A percentile compares a stretch with the other conserved stretches of the same genome.
These are phyloP conservation scores for Bipolaris cookei DNA, from an alignment of 2,329 filamentous ascomycete species.

Conservation along the genomic window DNA sequence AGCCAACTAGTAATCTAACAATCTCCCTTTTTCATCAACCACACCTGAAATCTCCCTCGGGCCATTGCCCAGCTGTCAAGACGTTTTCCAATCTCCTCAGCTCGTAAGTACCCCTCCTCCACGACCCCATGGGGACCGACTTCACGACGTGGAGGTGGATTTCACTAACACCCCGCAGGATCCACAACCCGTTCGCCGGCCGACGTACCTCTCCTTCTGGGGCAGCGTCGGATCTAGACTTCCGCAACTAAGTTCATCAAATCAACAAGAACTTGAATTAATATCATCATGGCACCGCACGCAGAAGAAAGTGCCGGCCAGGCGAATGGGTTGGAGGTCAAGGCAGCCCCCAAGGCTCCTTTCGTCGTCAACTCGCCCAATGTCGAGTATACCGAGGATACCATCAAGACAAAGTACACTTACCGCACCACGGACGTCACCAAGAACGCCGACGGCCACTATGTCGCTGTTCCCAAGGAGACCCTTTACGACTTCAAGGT, in stretches of 20 bases:
- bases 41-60: conserved; percentile 37
- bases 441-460: conserved; percentile 73
- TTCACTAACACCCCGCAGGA: conserved; percentile 59
- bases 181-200: conserved; percentile 95
- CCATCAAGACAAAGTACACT: conserved; percentile 92
- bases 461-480: conserved; percentile 84
- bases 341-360: conserved; percentile 61
- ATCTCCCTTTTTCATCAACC: conserved; percentile 17
- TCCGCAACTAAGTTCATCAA: conserved; percentile 45
- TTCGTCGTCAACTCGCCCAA: conserved; percentile 93
- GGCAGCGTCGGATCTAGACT: conserved; percentile 70
- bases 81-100: conserved; percentile 99
- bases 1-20: conserved; percentile 15
- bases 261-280: conserved; percentile 30
- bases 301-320: conserved; percentile 69
- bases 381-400: conserved; percentile 83
- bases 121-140: conserved; percentile 8
- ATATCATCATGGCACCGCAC: conserved; percentile 84
- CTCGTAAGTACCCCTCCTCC: conserved; percentile 70
- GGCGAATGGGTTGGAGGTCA: conserved; percentile 59
- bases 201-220: conserved; percentile 90
- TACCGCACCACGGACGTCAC: conserved; percentile 92
- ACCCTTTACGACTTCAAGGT: conserved; percentile 97
- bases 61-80: conserved; percentile 70
- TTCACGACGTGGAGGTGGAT: conserved; percentile 7